Evolutionary conservation across 257 asterid genomes (phyloP), one percentile per base, ranked within the genome.

Genomic region (Hygrophila difformis): DNA sequence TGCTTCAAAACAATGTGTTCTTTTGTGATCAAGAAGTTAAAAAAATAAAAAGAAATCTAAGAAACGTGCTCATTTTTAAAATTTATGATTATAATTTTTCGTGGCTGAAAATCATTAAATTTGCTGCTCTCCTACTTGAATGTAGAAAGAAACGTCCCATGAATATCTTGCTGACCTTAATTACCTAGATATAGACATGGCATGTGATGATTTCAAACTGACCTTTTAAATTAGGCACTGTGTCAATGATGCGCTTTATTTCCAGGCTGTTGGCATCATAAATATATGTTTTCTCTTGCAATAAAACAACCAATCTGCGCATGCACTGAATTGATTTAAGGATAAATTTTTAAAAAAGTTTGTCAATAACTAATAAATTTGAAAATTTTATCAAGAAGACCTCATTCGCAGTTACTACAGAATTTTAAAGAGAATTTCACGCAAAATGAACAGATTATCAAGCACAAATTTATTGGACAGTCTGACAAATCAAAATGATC

Each of bases 191-290:
- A 33, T 33, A 33, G 12, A n/a, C n/a, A n/a, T 4, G 37, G 10
- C 12, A 9, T 5, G 12, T 33, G 39, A 46, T 24, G 16, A 28
- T 51, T 39, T 41, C 49, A 44, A 36, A 59, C 81, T 60, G 37
- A 85, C 97, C 97, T 77, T 73, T 84, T 52, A 47, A 22, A 42
- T 88, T 88, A 54, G 88, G 91, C 52, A 77, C 93, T 45, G 95
- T 88, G 62, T 78, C 94, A 61, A 88, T 69, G 55, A 84, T 63
- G 56, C 71, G 82, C 77, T 78, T 61, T 59, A 72, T 75, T 57
- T 75, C 71, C 64, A 88, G 74, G 57, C 61, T 78, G 66, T 75
- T 79, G 44, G 59, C 75, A 55, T 88, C 97, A 69, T 88, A 88
- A 37, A 88, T 65, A 57, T 74, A 81, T 29, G 86, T 67, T 72